Evolutionary conservation across 2,329 filamentous ascomycete genomes (phyloP).

Genomic region (Trichoderma hamatum): DNA sequence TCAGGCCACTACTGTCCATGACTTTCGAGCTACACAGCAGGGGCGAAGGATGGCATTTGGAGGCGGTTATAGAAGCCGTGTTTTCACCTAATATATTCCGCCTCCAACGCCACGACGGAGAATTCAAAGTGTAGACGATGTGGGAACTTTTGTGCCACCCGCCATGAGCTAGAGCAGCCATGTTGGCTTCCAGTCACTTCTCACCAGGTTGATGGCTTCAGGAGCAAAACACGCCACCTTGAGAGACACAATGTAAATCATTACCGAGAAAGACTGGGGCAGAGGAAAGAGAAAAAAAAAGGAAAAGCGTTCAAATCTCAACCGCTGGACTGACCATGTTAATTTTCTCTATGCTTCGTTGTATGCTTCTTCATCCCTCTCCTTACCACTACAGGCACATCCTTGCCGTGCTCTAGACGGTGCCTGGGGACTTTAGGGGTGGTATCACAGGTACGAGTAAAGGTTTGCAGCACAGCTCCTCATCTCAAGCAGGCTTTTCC

Average conservation of each 20-base stretch:
- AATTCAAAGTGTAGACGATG: background rate
- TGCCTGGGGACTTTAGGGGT: background rate
- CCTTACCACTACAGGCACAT: background rate
- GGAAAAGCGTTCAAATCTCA: background rate
- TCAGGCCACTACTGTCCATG: background rate
- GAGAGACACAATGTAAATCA: background rate
- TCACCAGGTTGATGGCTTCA: background rate
- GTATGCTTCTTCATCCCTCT: background rate
- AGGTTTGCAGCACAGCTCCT: slow-evolving; percentile 19
- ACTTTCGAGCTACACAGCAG: background rate
- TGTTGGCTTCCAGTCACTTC: background rate
- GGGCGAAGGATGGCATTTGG: background rate
- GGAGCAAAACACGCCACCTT: background rate
- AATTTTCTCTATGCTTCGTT: background rate
- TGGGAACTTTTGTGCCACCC: slow-evolving; percentile 3
- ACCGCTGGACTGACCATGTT: background rate
- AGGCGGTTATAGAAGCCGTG: background rate
- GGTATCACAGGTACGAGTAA: background rate
- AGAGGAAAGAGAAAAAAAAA: background rate
- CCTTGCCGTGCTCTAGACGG: background rate
- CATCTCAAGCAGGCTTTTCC: slow-evolving; percentile 21
- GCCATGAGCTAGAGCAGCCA: background rate
- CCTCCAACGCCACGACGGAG: background rate
- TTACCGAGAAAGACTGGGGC: background rate
- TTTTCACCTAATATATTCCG: background rate